Conservation (phyloP, 768 basidiomycete species). For the Rhizopogon vinicolor region DNA sequence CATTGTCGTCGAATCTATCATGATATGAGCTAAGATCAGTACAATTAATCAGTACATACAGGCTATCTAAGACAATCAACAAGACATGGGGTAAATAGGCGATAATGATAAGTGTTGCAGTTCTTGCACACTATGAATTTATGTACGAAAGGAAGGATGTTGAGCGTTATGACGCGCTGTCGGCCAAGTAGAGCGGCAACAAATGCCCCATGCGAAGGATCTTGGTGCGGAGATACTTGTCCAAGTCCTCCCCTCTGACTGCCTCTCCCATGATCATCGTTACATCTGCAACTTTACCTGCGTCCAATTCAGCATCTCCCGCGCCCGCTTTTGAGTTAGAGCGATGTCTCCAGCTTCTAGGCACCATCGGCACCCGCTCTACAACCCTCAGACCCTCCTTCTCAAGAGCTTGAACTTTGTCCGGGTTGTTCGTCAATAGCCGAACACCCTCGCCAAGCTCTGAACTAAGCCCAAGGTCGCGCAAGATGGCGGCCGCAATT, state of each 20-base stretch:
- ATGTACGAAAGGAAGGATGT: too few species aligned
- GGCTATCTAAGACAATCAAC: neutral
- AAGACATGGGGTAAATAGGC: neutral
- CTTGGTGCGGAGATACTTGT: slow-evolving; percentile 94
- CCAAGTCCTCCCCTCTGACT: slow-evolving; percentile 80
- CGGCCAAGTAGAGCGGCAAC: slow-evolving; percentile 43
- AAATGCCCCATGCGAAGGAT: slow-evolving; percentile 97
- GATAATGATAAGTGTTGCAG: neutral
- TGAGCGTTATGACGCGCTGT: neutral
- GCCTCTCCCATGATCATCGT: slow-evolving; percentile 78
- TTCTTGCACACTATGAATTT: neutral
- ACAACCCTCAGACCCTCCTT: slow-evolving; percentile 73
- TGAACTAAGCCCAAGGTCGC: slow-evolving; percentile 75
- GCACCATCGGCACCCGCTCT: slow-evolving; percentile 93
- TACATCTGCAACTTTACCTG: slow-evolving; percentile 52
- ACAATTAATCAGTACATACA: neutral
- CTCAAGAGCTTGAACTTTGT: slow-evolving; percentile 87
- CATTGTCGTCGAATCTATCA: neutral
- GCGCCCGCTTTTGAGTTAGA: slow-evolving; percentile 9
- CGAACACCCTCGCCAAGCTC: slow-evolving; percentile 57
- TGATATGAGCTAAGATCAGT: neutral
- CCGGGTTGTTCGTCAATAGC: slow-evolving; percentile 95
- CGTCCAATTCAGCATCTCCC: slow-evolving; percentile 15
- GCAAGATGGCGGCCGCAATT: slow-evolving; percentile 84
- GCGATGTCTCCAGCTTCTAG: slow-evolving; percentile 67